Evolutionary conservation across 169 alveolate genomes (phyloP).

Genomic region (Plasmodium reichenowi): DNA sequence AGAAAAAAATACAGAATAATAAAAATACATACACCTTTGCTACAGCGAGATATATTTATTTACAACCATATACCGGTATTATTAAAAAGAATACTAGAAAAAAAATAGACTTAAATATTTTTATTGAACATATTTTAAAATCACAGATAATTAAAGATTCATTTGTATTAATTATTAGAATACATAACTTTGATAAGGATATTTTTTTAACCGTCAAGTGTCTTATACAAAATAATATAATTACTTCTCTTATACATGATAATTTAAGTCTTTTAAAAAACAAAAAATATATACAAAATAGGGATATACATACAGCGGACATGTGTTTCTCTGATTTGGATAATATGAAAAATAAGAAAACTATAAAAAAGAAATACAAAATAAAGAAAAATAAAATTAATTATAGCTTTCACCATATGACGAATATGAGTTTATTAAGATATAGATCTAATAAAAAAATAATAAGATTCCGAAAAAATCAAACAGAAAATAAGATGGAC

Average conservation of each 20-base stretch:
- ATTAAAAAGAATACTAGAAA: constrained; percentile 11
- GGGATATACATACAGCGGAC: neutral
- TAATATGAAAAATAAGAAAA: neutral
- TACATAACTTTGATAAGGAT: constrained; percentile 26
- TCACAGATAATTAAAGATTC: neutral
- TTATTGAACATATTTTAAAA: constrained; percentile 24
- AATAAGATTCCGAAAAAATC: too few relatives aligned
- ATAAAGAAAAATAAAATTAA: neutral
- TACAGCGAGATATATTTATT: constrained; percentile 12
- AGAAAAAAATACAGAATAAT: too few relatives aligned
- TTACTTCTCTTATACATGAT: constrained; percentile 5
- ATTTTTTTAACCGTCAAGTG: constrained; percentile 13
- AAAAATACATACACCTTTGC: neutral
- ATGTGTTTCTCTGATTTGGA: neutral
- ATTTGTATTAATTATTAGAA: constrained; percentile 14
- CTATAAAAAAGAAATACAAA: neutral
- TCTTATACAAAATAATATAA: neutral
- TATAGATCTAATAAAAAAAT: too few relatives aligned
- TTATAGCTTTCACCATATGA: neutral
- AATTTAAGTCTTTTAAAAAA: neutral
- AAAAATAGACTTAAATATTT: constrained; percentile 18
- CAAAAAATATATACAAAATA: neutral
- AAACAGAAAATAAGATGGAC: neutral
- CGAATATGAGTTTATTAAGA: too few relatives aligned
- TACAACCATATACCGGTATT: constrained; percentile 43